These are phyloP conservation scores for Fusarium drepaniforme DNA, from an alignment of 2,329 filamentous ascomycete genomes.

Conservation along the genomic window DNA sequence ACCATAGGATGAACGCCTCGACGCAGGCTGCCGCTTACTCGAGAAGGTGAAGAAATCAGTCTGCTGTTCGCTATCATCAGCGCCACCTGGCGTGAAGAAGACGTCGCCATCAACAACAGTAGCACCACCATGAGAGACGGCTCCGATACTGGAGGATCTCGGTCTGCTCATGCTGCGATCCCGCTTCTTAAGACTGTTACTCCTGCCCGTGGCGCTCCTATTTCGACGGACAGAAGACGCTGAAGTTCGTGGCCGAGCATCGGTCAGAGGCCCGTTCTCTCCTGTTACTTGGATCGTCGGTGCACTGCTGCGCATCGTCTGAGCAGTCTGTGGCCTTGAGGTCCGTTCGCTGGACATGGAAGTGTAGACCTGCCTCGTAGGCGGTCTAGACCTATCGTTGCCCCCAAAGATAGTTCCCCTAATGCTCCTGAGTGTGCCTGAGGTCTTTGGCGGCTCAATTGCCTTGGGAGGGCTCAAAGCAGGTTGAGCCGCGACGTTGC, in stretches of 20 bases:
- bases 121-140: conserved; percentile 51
- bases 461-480: conserved; percentile 54
- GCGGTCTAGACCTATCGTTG: conserved; percentile 58
- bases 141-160: conserved; percentile 58
- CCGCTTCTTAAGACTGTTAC: conserved; percentile 66
- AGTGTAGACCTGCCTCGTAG: conserved; percentile 56
- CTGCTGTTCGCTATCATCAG: conserved; percentile 55
- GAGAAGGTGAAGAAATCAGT: conserved; percentile 60
- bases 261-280: conserved; percentile 63
- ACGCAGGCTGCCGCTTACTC: conserved; percentile 55
- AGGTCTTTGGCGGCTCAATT: conserved; percentile 74
- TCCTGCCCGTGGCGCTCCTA: conserved; percentile 61
- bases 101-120: conserved; percentile 63
- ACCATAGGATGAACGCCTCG: conserved; percentile 56
- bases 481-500: conserved; percentile 63
- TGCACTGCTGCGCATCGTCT: conserved; percentile 59
- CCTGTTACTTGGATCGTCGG: conserved; percentile 84
- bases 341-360: conserved; percentile 53
- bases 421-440: conserved; percentile 77
- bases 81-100: conserved; percentile 59
- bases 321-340: conserved; percentile 54
- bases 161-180: conserved; percentile 63
- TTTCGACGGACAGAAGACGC: conserved; percentile 46
- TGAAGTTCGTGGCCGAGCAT: conserved; percentile 51
- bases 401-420: conserved; percentile 84